Evolutionary conservation across 2,329 filamentous ascomycete genomes (phyloP).

Genomic region (Allantophomopsis cytisporea): DNA sequence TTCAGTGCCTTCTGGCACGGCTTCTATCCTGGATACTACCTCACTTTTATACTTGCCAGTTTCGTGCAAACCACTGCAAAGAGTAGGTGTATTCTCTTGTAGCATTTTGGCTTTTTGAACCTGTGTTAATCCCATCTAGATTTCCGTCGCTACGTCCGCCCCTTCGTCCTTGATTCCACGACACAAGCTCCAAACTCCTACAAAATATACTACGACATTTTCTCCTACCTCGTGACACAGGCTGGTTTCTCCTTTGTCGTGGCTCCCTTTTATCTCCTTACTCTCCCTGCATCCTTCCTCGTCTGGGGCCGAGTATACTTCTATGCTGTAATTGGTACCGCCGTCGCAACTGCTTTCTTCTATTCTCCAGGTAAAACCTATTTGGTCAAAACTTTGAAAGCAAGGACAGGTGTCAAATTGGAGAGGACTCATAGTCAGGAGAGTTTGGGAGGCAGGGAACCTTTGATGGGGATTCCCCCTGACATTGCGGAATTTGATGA

Average conservation of each 20-base stretch:
- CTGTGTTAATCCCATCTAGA: constrained; percentile 35
- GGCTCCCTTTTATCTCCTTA: constrained; percentile 74
- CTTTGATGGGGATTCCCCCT: constrained; percentile 64
- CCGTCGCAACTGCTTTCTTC: constrained; percentile 59
- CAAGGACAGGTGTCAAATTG: constrained; percentile 22
- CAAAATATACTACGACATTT: constrained; percentile 80
- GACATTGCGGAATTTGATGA: constrained; percentile 63
- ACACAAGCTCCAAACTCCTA: constrained; percentile 51
- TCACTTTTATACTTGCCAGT: constrained; percentile 78
- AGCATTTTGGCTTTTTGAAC: too few relatives aligned
- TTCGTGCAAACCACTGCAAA: constrained; percentile 91
- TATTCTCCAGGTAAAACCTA: constrained; percentile 58
- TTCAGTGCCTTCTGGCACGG: constrained; percentile 96
- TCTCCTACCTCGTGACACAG: constrained; percentile 66
- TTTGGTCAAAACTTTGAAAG: constrained; percentile 38
- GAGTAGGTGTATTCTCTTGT: constrained; percentile 42
- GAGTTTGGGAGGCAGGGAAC: constrained; percentile 38
- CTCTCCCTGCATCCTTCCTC: constrained; percentile 52
- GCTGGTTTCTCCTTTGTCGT: constrained; percentile 72
- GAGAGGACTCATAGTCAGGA: constrained; percentile 42
- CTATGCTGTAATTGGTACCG: constrained; percentile 62
- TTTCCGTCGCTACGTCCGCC: constrained; percentile 76
- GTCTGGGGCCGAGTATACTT: constrained; percentile 85
- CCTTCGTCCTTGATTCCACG: constrained; percentile 78
- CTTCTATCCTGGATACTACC: constrained; percentile 93